Evolutionary conservation across 164 flowering plant species (phyloP).

Genomic region (Stephania cephalantha): DNA sequence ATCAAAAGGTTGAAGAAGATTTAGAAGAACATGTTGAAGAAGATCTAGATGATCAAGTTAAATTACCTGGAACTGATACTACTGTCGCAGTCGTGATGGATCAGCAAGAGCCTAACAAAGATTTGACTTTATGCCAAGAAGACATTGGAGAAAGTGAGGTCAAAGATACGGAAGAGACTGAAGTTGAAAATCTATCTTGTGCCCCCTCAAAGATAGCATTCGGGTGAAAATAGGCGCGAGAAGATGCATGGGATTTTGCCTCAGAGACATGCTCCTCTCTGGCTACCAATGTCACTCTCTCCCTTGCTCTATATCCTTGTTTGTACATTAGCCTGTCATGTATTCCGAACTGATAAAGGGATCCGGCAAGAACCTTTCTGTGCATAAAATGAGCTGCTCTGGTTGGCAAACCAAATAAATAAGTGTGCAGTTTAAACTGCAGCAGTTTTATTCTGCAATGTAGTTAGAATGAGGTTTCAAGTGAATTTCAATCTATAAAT

Average conservation of each 20-base stretch:
- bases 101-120: conserved; percentile 16
- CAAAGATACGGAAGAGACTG: background rate
- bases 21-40: conserved; percentile 29
- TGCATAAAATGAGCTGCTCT: background rate
- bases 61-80: background rate
- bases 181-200: background rate
- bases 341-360: too few relatives aligned
- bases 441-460: background rate
- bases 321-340: background rate
- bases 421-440: background rate
- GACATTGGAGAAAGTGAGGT: background rate
- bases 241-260: background rate
- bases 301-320: background rate
- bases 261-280: background rate
- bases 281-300: background rate
- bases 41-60: conserved; percentile 18
- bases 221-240: background rate
- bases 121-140: conserved; percentile 12
- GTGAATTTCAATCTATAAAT: background rate
- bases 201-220: background rate
- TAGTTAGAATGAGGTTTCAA: background rate
- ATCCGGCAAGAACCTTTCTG: background rate
- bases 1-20: conserved; percentile 48
- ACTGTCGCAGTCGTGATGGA: conserved; percentile 6
- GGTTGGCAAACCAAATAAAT: background rate